phyloP scores from a whole-genome alignment of 305 asterid genomes.

The Plantago coronopus region DNA sequence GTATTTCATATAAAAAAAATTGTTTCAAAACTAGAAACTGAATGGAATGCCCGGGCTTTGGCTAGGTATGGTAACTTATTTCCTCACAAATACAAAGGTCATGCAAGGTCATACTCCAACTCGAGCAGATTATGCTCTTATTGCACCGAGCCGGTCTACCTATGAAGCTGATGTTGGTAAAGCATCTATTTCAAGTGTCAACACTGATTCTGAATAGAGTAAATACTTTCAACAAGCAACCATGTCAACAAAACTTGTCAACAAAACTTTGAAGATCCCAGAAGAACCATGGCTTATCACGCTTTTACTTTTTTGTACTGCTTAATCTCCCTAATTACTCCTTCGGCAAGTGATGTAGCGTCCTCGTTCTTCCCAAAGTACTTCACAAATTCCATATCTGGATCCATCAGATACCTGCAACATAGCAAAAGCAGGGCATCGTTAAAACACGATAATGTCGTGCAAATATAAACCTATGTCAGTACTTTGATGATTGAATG shows the following conservation, averaged over 20 bases:
- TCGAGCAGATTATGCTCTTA: background rate
- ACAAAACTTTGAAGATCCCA: constrained; percentile 3
- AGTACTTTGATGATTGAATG: too few species aligned
- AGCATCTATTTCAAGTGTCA: too few species aligned
- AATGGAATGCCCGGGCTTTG: too few species aligned
- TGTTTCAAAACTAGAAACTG: too few species aligned
- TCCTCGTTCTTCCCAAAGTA: constrained; percentile 77
- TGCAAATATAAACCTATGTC: background rate
- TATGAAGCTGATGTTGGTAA: too few species aligned
- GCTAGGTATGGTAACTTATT: too few species aligned
- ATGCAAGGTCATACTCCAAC: too few species aligned
- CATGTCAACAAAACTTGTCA: too few species aligned
- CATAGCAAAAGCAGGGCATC: background rate
- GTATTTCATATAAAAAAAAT: too few species aligned
- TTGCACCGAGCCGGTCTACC: background rate
- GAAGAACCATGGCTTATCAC: constrained; percentile 21
- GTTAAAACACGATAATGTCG: background rate
- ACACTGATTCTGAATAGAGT: constrained; percentile 12
- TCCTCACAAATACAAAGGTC: too few species aligned
- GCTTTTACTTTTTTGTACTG: constrained; percentile 51
- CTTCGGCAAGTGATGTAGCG: constrained; percentile 58
- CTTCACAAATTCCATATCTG: constrained; percentile 76
- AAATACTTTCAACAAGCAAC: background rate
- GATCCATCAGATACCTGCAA: constrained; percentile 92
- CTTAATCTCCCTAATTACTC: constrained; percentile 72